Evolutionary conservation across 1,284 basidiomycete genomes (phyloP).

Genomic region (Lentinula novae-zelandiae): DNA sequence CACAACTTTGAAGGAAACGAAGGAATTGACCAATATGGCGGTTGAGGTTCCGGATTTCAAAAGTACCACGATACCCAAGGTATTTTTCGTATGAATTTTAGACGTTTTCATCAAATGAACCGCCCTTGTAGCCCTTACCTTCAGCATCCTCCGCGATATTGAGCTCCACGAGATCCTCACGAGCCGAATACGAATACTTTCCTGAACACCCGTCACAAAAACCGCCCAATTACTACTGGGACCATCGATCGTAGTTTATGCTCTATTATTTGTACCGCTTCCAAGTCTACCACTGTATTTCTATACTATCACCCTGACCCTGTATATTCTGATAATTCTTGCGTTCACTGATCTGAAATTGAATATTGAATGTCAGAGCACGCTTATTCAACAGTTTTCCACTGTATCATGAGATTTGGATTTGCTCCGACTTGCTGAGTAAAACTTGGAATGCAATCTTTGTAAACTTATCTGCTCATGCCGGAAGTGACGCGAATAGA

Average conservation of each 20-base stretch:
- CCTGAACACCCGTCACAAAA: constrained; percentile 8
- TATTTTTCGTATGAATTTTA: not conserved
- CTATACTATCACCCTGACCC: not conserved
- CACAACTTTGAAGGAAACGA: not conserved
- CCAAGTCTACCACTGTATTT: not conserved
- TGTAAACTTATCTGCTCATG: too few relatives aligned
- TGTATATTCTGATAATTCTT: not conserved
- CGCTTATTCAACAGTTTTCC: too few relatives aligned
- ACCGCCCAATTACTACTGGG: constrained; percentile 13
- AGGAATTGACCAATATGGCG: not conserved
- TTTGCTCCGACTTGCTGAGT: too few relatives aligned
- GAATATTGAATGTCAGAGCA: too few relatives aligned
- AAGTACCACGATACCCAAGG: not conserved
- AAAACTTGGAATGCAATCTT: too few relatives aligned
- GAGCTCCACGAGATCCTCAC: not conserved
- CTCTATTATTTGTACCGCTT: not conserved
- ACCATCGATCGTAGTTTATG: not conserved
- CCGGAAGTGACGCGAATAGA: too few relatives aligned
- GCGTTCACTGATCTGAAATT: too few relatives aligned
- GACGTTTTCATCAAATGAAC: not conserved
- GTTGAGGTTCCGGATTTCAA: too few relatives aligned
- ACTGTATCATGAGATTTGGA: too few relatives aligned
- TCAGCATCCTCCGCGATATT: not conserved
- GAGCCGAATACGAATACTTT: not conserved
- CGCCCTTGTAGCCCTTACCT: not conserved